phyloP scores from a whole-genome alignment of 2,329 filamentous ascomycete genomes.

The Rhexocercosporidium sp. region DNA sequence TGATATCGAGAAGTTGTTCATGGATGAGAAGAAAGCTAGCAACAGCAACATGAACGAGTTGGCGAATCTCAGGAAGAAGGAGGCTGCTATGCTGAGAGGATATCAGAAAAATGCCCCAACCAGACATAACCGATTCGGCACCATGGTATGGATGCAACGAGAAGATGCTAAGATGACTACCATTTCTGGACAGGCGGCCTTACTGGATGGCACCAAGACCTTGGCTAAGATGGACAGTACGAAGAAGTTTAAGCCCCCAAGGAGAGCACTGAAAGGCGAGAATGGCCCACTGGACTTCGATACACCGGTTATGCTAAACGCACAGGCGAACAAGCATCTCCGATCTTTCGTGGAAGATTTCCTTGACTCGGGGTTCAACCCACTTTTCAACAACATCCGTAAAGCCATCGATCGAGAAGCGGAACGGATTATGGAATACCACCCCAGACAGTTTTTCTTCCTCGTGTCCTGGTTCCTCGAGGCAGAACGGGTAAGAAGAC shows the following conservation, averaged over 20 bases:
- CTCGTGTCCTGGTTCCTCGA: slow-evolving; percentile 91
- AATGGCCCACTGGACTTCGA: slow-evolving; percentile 78
- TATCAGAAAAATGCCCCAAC: slow-evolving; percentile 81
- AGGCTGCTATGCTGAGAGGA: slow-evolving; percentile 79
- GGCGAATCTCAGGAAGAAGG: slow-evolving; percentile 75
- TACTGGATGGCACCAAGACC: slow-evolving; percentile 73
- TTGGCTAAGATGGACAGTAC: slow-evolving; percentile 88
- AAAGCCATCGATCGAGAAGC: slow-evolving; percentile 91
- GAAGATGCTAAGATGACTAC: slow-evolving; percentile 84
- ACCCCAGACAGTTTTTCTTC: slow-evolving; percentile 89
- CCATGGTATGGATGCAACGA: slow-evolving; percentile 95
- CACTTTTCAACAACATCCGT: slow-evolving; percentile 81
- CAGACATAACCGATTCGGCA: slow-evolving; percentile 91
- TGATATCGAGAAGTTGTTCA: slow-evolving; percentile 82
- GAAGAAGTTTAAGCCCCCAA: slow-evolving; percentile 89
- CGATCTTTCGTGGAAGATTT: slow-evolving; percentile 90
- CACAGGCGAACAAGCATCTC: slow-evolving; percentile 76
- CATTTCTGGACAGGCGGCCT: slow-evolving; percentile 84
- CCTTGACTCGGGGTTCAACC: slow-evolving; percentile 93
- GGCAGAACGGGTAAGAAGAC: slow-evolving; percentile 77
- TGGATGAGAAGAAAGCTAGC: slow-evolving; percentile 75
- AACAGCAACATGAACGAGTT: slow-evolving; percentile 76
- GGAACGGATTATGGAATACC: slow-evolving; percentile 76
- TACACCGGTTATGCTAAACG: slow-evolving; percentile 70
- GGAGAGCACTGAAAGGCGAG: slow-evolving; percentile 63